phyloP scores from a whole-genome alignment of 345 rosid genomes.

The Eucalyptus brandiana region DNA sequence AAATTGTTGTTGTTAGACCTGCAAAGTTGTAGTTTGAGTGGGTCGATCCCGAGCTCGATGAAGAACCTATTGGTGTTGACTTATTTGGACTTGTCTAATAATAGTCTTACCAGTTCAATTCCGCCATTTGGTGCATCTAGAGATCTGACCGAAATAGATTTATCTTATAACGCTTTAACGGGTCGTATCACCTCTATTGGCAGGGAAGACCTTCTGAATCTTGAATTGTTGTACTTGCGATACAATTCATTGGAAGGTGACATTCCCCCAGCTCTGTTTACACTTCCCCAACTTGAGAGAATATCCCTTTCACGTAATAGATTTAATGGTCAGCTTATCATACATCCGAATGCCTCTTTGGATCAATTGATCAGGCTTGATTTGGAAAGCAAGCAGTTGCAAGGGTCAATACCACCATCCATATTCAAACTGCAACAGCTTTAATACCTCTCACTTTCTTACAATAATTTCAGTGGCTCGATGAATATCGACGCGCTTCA shows the following conservation, averaged over 20 bases:
- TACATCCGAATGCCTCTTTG: neutral
- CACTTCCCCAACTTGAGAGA: neutral
- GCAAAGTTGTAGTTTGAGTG: neutral
- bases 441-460: conserved; percentile 2
- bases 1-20: neutral
- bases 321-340: conserved; percentile 5
- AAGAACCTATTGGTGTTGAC: neutral
- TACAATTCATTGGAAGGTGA: conserved; percentile 12
- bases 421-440: conserved; percentile 7
- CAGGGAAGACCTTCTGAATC: conserved; percentile 7
- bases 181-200: conserved; percentile 4
- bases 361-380: conserved; percentile 1
- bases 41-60: neutral
- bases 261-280: conserved; percentile 6
- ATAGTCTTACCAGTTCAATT: conserved; percentile 8
- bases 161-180: neutral
- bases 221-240: neutral
- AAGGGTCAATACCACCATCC: conserved; percentile 12
- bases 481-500: conserved; percentile 3
- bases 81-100: conserved; percentile 5
- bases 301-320: neutral
- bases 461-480: conserved; percentile 26
- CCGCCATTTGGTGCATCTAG: conserved; percentile 2
- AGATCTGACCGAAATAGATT: neutral
- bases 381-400: conserved; percentile 17